Conservation (phyloP, 768 basidiomycete genomes). For the Rhizopogon sp. region DNA sequence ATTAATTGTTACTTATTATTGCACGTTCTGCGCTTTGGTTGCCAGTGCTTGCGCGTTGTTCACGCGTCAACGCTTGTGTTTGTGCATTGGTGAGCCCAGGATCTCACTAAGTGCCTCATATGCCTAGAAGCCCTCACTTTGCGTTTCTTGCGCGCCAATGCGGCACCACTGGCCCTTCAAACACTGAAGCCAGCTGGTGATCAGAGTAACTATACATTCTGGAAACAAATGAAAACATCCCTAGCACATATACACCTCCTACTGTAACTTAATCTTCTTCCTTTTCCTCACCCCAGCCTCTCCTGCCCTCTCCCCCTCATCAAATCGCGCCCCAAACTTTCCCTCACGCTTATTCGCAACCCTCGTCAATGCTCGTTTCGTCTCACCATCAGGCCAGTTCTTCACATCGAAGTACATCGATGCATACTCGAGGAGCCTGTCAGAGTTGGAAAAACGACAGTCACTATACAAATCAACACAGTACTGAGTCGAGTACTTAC, state of each 20-base stretch:
- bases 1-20: too few relatives aligned
- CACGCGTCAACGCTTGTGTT: too few relatives aligned
- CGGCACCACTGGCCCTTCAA: too few relatives aligned
- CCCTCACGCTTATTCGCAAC: slow-evolving; percentile 49
- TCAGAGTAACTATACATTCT: not conserved
- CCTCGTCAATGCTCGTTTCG: slow-evolving; percentile 58
- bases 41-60: too few relatives aligned
- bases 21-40: too few relatives aligned
- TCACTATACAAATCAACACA: slow-evolving; percentile 4
- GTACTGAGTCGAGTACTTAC: slow-evolving; percentile 35
- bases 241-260: not conserved
- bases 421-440: slow-evolving; percentile 61
- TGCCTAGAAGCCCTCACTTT: too few relatives aligned
- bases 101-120: too few relatives aligned
- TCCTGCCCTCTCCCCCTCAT: slow-evolving; percentile 4
- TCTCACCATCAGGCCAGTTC: slow-evolving; percentile 64
- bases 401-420: slow-evolving; percentile 64
- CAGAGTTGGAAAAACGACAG: not conserved
- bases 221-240: too few relatives aligned
- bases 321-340: slow-evolving; percentile 22
- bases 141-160: too few relatives aligned
- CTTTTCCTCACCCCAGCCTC: slow-evolving; percentile 11
- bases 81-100: too few relatives aligned
- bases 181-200: too few relatives aligned
- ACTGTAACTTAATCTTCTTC: slow-evolving; percentile 1